phyloP scores from a whole-genome alignment of 2,329 filamentous ascomycete species.

The Exophiala spinifera region DNA sequence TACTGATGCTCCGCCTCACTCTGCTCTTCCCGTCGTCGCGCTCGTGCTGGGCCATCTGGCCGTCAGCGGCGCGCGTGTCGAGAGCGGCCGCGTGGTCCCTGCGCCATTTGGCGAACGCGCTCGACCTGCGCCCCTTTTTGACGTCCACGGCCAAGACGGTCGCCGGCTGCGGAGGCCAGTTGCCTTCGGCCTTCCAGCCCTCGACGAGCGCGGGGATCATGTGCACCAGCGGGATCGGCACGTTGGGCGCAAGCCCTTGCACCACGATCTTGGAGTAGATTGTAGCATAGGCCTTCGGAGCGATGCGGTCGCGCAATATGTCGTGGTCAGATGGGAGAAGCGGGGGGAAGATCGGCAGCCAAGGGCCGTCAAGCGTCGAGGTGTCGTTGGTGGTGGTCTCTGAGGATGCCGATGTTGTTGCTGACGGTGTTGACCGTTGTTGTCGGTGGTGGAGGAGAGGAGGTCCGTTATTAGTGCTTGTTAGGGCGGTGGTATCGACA shows the following conservation, averaged over 20 bases:
- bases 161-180: constrained; percentile 72
- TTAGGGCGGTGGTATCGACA: too few relatives aligned
- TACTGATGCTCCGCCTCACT: constrained; percentile 18
- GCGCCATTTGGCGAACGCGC: constrained; percentile 19
- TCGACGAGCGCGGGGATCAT: constrained; percentile 77
- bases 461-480: too few relatives aligned
- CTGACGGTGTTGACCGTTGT: too few relatives aligned
- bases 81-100: constrained; percentile 1
- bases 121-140: constrained; percentile 17
- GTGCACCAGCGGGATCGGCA: constrained; percentile 82
- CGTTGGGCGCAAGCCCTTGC: constrained; percentile 74
- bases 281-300: constrained; percentile 67
- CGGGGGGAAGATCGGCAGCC: constrained; percentile 71
- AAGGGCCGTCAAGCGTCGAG: constrained; percentile 51
- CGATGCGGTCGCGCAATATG: constrained; percentile 73
- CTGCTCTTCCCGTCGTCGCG: constrained; percentile 12
- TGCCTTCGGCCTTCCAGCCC: constrained; percentile 89
- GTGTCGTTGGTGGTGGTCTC: too few relatives aligned
- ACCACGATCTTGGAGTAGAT: constrained; percentile 89
- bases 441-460: too few relatives aligned
- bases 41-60: neutral
- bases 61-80: neutral
- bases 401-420: too few relatives aligned
- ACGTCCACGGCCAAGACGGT: constrained; percentile 9
- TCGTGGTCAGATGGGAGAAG: constrained; percentile 67